Conservation (phyloP, 176 grass and related monocot genomes). For the Poa pratensis region DNA sequence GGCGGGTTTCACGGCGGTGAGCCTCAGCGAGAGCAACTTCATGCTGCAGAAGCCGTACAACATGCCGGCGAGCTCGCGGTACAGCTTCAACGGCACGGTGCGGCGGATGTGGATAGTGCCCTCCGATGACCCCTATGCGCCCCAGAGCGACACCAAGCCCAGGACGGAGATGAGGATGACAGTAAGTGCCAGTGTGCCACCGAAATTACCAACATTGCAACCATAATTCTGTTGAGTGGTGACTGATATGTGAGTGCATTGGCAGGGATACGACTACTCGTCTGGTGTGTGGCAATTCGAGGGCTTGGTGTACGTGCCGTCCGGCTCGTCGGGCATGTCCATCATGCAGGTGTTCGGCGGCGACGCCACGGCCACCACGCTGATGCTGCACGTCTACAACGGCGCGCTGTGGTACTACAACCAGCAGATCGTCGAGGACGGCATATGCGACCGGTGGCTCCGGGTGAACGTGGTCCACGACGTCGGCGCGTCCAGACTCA, state of each 20-base stretch:
- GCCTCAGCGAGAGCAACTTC: slow-evolving; percentile 1
- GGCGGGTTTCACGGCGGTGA: background rate
- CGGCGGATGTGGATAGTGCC: background rate
- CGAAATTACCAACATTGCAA: background rate
- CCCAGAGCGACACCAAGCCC: background rate
- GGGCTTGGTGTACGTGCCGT: background rate
- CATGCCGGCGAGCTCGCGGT: background rate
- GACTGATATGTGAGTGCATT: background rate
- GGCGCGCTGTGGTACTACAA: background rate
- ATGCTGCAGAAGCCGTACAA: background rate
- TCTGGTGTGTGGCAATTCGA: background rate
- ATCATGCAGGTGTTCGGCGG: slow-evolving; percentile 9
- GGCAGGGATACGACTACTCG: slow-evolving; percentile 2
- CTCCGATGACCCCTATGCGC: background rate
- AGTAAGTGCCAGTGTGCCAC: background rate
- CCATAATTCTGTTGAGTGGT: background rate
- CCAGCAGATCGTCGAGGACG: background rate
- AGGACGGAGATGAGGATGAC: background rate
- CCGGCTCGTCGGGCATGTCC: background rate
- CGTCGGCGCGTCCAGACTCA: background rate
- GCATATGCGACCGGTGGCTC: background rate
- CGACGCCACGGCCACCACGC: slow-evolving; percentile 8
- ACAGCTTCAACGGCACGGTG: background rate
- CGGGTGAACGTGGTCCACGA: background rate
- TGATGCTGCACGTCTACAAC: background rate